phyloP scores from a whole-genome alignment of 352 stramenopile species.

The Phytophthora palmivora region DNA sequence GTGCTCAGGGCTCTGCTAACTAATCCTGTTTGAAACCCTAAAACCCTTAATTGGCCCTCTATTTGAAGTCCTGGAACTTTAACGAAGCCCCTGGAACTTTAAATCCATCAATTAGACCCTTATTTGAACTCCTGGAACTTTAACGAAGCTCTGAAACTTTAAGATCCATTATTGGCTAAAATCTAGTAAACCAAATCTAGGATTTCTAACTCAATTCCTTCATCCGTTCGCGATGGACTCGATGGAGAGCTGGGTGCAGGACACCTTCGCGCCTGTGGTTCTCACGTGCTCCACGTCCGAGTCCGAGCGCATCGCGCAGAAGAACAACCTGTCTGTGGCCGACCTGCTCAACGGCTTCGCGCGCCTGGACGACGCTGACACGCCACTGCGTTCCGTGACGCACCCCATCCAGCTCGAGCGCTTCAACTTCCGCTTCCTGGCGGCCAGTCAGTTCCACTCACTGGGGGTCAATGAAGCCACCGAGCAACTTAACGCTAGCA shows the following conservation, averaged over 20 bases:
- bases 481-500: constrained; percentile 65
- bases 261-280: constrained; percentile 82
- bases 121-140: too few species aligned
- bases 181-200: too few species aligned
- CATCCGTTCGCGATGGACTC: too few species aligned
- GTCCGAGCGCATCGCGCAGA: constrained; percentile 80
- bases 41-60: too few species aligned
- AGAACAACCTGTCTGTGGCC: constrained; percentile 79
- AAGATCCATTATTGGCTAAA: too few species aligned
- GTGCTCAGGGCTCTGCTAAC: constrained; percentile 69
- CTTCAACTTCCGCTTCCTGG: constrained; percentile 85
- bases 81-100: too few species aligned
- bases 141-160: too few species aligned
- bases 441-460: constrained; percentile 56
- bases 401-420: constrained; percentile 66
- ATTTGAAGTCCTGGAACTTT: too few species aligned
- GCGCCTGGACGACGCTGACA: constrained; percentile 65
- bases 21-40: too few species aligned
- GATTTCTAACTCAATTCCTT: too few species aligned
- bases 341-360: constrained; percentile 82
- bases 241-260: constrained; percentile 77
- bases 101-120: too few species aligned
- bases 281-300: constrained; percentile 82
- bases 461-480: constrained; percentile 58
- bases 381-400: constrained; percentile 77